These are phyloP conservation scores for Poa pratensis DNA, from an alignment of 176 grass and related monocot species.

Conservation along the genomic window DNA sequence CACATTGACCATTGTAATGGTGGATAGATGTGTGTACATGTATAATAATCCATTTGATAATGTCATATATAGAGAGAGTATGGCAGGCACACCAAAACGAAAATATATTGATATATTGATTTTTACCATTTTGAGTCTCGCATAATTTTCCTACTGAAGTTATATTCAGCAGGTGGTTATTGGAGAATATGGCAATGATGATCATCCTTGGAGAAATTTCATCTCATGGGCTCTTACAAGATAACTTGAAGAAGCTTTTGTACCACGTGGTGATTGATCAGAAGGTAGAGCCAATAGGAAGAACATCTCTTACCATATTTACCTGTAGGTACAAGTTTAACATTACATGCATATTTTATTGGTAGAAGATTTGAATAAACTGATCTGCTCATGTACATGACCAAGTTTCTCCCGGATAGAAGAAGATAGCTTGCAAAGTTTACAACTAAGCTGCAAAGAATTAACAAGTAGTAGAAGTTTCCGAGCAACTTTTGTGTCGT, in stretches of 20 bases:
- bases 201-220: too few species aligned
- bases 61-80: background rate
- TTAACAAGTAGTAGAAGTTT: too few species aligned
- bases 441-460: too few species aligned
- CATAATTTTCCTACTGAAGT: background rate
- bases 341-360: constrained; percentile 2
- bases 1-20: background rate
- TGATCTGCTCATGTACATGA: too few species aligned
- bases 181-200: constrained; percentile 54
- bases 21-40: background rate
- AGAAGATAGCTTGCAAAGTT: too few species aligned
- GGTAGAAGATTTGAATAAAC: too few species aligned
- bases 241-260: constrained; percentile 62
- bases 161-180: constrained; percentile 45
- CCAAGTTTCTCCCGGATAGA: too few species aligned
- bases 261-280: constrained; percentile 60
- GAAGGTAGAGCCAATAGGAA: constrained; percentile 35
- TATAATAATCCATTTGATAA: constrained; percentile 27
- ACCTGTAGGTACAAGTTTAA: constrained; percentile 52
- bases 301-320: constrained; percentile 61
- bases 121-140: background rate
- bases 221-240: constrained; percentile 53
- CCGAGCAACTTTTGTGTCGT: too few species aligned
- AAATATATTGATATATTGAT: background rate
- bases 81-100: background rate